Evolutionary conservation across 2,329 filamentous ascomycete species (phyloP), one percentile per base, ranked within the genome.

Genomic region (Xylariaceae sp.): DNA sequence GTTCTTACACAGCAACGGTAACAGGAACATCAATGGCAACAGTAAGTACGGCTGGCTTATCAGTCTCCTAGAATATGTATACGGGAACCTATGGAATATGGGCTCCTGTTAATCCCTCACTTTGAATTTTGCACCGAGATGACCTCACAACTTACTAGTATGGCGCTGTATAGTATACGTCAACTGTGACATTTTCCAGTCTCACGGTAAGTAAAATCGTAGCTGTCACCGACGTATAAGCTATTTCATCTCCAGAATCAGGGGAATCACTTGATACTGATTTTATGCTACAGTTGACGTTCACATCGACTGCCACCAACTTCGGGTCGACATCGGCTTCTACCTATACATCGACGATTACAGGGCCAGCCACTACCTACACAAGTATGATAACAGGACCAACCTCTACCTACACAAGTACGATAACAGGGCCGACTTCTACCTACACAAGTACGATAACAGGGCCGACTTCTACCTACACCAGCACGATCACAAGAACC

Each of bases 11-110:
- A 16, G 29, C 24, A 19, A 53, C 45, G 7, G 40, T 12, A 2
- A 58, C 40, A 3, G 29, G 26, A 5, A 55, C 56, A 19, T 33
- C n/a, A 24, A 56, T 29, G 3, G 31, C 33, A 7, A 55, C 37
- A 11, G 3, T 17, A 3, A 44, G 24, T 3, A 26, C 17, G 16
- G 31, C 16, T 17, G 5, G n/a, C n/a, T n/a, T n/a, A n/a, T n/a
- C n/a, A n/a, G n/a, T n/a, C n/a, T n/a, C n/a, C n/a, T n/a, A n/a
- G n/a, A n/a, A n/a, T n/a, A n/a, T n/a, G n/a, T n/a, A n/a, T n/a
- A n/a, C n/a, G n/a, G n/a, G n/a, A n/a, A n/a, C n/a, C n/a, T n/a
- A n/a, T n/a, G n/a, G n/a, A n/a, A n/a, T n/a, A n/a, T n/a, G n/a
- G n/a, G n/a, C n/a, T n/a, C n/a, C n/a, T n/a, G n/a, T n/a, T n/a